phyloP scores from a whole-genome alignment of 2,329 filamentous ascomycete genomes.

The Lojkania enalia region DNA sequence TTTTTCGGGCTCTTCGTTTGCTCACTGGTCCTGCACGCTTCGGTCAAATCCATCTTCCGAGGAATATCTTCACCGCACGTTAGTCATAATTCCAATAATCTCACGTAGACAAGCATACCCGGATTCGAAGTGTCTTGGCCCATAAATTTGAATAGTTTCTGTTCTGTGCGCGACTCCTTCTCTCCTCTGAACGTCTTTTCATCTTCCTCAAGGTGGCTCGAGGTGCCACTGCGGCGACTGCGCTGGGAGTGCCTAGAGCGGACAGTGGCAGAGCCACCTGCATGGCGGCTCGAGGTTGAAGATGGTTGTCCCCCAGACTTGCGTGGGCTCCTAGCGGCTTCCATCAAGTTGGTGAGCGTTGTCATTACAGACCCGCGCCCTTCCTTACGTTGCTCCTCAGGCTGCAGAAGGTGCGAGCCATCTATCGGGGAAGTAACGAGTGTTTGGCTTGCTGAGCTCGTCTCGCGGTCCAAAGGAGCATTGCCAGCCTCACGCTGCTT shows the following conservation, averaged over 20 bases:
- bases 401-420: background rate
- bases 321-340: constrained; percentile 23
- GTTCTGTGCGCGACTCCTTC: constrained; percentile 47
- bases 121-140: constrained; percentile 22
- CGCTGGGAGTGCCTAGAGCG: constrained; percentile 29
- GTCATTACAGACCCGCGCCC: constrained; percentile 20
- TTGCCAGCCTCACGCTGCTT: constrained; percentile 7
- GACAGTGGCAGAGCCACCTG: constrained; percentile 22
- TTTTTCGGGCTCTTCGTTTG: constrained; percentile 46
- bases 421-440: constrained; percentile 3
- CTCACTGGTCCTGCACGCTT: background rate
- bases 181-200: constrained; percentile 43
- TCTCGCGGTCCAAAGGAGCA: constrained; percentile 22
- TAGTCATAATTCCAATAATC: too few relatives aligned
- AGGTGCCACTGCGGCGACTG: constrained; percentile 19
- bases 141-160: constrained; percentile 38
- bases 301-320: constrained; percentile 20
- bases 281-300: constrained; percentile 17
- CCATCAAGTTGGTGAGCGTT: constrained; percentile 31
- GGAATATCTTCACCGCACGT: too few relatives aligned
- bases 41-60: background rate
- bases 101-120: too few relatives aligned
- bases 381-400: constrained; percentile 4
- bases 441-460: constrained; percentile 7
- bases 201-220: constrained; percentile 24